Percentiles rank a stretch among this genome's conserved stretches.
phyloP scores from a whole-genome alignment of 441 rosid species.

The Euphorbia schlechtendalii region DNA sequence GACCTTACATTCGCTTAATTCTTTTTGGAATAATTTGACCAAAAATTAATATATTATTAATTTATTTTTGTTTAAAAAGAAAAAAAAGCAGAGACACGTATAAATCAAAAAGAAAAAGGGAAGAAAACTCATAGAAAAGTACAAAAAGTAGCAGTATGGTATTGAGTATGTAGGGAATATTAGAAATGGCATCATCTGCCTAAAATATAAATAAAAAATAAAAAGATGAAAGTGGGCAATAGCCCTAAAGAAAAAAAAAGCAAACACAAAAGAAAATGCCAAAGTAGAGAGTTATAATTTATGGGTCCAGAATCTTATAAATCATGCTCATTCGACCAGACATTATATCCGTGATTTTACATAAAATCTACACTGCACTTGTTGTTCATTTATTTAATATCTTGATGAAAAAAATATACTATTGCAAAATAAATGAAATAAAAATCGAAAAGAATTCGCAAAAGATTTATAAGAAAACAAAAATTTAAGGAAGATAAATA shows the following conservation, averaged over 20 bases:
- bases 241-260: neutral
- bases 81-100: neutral
- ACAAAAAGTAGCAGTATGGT: slow-evolving; percentile 4
- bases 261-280: neutral
- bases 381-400: too few relatives aligned
- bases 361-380: too few relatives aligned
- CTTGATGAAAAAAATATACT: too few relatives aligned
- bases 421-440: too few relatives aligned
- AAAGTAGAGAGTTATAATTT: slow-evolving; percentile 1
- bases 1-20: slow-evolving; percentile 13
- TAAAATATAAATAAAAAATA: neutral
- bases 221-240: too few relatives aligned
- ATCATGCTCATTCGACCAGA: neutral
- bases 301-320: slow-evolving; percentile 14
- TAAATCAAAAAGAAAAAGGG: neutral
- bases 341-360: neutral
- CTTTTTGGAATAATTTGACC: slow-evolving; percentile 9
- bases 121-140: neutral
- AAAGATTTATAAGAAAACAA: too few relatives aligned
- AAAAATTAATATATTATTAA: neutral
- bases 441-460: too few relatives aligned
- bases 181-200: neutral
- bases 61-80: neutral
- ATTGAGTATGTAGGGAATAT: neutral
- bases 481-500: too few relatives aligned